phyloP scores from a whole-genome alignment of 176 grass and related monocot species.

The Triticum monococcum region DNA sequence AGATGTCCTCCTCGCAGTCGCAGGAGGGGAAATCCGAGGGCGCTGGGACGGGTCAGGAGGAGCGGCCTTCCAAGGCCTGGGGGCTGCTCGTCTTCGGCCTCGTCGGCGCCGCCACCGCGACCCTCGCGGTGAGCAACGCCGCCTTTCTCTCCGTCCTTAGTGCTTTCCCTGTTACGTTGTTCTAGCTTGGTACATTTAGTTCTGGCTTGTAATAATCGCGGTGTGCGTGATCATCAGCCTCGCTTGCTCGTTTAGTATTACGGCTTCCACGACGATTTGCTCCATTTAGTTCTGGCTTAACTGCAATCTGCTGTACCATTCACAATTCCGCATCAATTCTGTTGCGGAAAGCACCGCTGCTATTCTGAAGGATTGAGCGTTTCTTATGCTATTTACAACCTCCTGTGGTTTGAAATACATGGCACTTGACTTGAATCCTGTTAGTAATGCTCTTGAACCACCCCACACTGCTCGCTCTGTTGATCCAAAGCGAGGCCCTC shows the following conservation, averaged over 20 bases:
- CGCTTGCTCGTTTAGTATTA: slow-evolving; percentile 4
- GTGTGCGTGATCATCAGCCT: background rate
- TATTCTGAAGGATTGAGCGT: background rate
- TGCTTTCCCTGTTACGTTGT: background rate
- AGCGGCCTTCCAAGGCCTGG: slow-evolving; percentile 65
- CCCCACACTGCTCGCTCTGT: background rate
- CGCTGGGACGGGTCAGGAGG: slow-evolving; percentile 37
- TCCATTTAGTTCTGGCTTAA: background rate
- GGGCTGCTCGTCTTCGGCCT: slow-evolving; percentile 76
- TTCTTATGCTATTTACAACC: background rate
- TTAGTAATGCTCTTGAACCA: background rate
- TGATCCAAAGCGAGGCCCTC: background rate
- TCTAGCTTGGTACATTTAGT: background rate
- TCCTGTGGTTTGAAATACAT: background rate
- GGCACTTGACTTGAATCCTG: background rate
- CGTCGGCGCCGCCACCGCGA: slow-evolving; percentile 75
- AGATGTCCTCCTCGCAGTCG: slow-evolving; percentile 38
- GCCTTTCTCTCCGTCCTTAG: background rate
- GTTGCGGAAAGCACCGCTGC: background rate
- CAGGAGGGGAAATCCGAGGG: slow-evolving; percentile 28
- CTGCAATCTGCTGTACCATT: background rate
- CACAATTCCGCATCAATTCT: background rate
- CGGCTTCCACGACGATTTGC: background rate
- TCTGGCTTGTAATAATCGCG: background rate
- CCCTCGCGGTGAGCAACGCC: slow-evolving; percentile 49